phyloP scores from a whole-genome alignment of 805 yeast species.

The Millerozyma miso region DNA sequence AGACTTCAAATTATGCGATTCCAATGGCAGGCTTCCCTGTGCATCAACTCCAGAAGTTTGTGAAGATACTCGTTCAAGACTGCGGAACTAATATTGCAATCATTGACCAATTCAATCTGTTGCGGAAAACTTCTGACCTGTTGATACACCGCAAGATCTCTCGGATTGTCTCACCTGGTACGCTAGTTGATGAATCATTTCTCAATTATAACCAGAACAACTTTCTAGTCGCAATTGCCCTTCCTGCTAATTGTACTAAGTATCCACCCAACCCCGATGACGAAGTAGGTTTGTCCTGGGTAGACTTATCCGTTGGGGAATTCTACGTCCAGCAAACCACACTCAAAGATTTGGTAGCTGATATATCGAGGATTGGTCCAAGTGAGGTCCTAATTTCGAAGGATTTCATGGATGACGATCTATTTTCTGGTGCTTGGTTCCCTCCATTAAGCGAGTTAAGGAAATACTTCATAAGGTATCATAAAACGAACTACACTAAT shows the following conservation, averaged over 20 bases:
- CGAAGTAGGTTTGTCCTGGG: slow-evolving; percentile 77
- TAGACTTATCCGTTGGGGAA: slow-evolving; percentile 81
- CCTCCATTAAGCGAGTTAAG: slow-evolving; percentile 55
- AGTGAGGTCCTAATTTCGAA: slow-evolving; percentile 67
- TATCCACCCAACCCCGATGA: slow-evolving; percentile 36
- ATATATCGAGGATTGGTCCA: slow-evolving; percentile 75
- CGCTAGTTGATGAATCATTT: slow-evolving; percentile 81
- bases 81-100: slow-evolving; percentile 71
- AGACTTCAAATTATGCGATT: slow-evolving; percentile 38
- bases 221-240: slow-evolving; percentile 59
- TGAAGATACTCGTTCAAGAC: slow-evolving; percentile 68
- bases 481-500: slow-evolving; percentile 28
- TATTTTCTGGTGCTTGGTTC: slow-evolving; percentile 50
- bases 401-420: slow-evolving; percentile 32
- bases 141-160: slow-evolving; percentile 64
- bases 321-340: slow-evolving; percentile 64
- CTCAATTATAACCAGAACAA: slow-evolving; percentile 70
- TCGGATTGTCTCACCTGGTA: slow-evolving; percentile 87
- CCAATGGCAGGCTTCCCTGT: slow-evolving; percentile 94
- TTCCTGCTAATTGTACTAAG: slow-evolving; percentile 46
- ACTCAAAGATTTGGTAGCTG: slow-evolving; percentile 58
- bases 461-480: slow-evolving; percentile 57
- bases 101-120: slow-evolving; percentile 56
- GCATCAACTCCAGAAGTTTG: slow-evolving; percentile 63
- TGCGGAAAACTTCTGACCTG: slow-evolving; percentile 17